These are phyloP conservation scores for Cinnamomum micranthum DNA, from an alignment of 164 flowering plant species.

Conservation along the genomic window DNA sequence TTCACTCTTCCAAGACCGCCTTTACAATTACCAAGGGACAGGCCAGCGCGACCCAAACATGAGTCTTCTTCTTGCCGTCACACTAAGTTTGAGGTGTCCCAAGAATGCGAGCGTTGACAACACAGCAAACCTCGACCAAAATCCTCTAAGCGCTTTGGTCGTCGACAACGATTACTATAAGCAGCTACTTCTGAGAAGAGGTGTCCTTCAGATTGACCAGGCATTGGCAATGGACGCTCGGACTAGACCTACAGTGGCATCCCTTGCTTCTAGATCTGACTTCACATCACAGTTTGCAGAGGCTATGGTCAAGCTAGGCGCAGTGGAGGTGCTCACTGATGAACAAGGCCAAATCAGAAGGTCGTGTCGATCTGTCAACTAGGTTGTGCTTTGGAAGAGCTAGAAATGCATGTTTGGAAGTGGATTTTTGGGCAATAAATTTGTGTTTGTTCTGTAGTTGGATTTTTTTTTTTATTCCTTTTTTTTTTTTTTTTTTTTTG, in stretches of 20 bases:
- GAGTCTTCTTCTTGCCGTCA: constrained; percentile 18
- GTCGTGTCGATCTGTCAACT: constrained; percentile 3
- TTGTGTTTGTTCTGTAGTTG: no score
- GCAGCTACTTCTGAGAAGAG: constrained; percentile 1
- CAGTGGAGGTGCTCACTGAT: constrained; percentile 10
- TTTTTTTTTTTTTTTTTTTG: neutral
- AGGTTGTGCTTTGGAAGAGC: neutral
- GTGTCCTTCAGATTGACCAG: constrained; percentile 14
- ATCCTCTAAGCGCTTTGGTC: constrained; percentile 6
- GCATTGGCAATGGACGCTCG: constrained; percentile 6
- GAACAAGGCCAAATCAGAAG: constrained; percentile 9
- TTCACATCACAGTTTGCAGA: constrained; percentile 2
- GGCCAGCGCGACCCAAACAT: constrained; percentile 46
- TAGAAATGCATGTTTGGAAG: neutral
- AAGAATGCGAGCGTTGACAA: constrained; percentile 1
- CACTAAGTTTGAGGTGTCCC: constrained; percentile 22
- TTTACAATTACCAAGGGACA: constrained; percentile 42
- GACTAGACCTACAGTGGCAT: constrained; percentile 2
- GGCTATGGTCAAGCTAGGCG: constrained; percentile 14
- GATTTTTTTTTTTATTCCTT: no score
- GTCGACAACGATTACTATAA: constrained; percentile 3
- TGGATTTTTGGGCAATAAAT: neutral
- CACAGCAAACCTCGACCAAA: constrained; percentile 33
- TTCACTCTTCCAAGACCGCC: constrained; percentile 28
- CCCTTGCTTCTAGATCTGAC: neutral